A percentile compares a stretch with the other conserved stretches of the same genome.
Conservation (phyloP, 768 basidiomycete genomes). For the Pulveroboletus sp. region DNA sequence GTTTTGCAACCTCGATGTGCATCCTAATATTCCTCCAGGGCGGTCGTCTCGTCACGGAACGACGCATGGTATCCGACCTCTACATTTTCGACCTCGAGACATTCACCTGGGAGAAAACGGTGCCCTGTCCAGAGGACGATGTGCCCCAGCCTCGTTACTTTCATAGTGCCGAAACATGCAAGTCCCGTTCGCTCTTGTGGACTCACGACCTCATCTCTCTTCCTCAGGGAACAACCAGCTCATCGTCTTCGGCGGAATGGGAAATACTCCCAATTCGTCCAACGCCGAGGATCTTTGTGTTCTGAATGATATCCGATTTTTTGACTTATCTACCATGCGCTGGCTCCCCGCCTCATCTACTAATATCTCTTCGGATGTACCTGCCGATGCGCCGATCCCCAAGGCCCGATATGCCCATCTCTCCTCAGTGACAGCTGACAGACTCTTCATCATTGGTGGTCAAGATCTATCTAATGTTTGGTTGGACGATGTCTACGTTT, state of each 20-base stretch:
- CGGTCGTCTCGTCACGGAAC: conserved; percentile 80
- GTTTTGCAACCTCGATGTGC: accelerated
- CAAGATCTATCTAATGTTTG: conserved; percentile 93
- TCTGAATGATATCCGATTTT: conserved; percentile 89
- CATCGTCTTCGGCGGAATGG: conserved; percentile 95
- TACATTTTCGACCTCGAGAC: conserved; percentile 85
- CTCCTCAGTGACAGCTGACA: conserved; percentile 78
- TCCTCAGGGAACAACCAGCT: conserved; percentile 76
- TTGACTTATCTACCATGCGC: conserved; percentile 62
- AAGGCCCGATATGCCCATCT: conserved; percentile 93
- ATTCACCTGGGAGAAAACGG: conserved; percentile 73
- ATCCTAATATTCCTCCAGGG: conserved; percentile 46
- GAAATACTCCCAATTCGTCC: conserved; percentile 65
- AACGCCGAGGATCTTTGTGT: conserved; percentile 83
- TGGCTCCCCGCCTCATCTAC: conserved; percentile 59
- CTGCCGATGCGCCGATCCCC: conserved; percentile 55
- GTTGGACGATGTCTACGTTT: conserved; percentile 90
- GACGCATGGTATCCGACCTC: conserved; percentile 86
- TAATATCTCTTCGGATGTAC: conserved; percentile 30
- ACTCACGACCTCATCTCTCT: conserved; percentile 11
- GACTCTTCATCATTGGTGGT: conserved; percentile 89
- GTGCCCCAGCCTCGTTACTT: conserved; percentile 88
- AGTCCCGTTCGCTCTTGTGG: conserved; percentile 15
- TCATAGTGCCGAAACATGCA: conserved; percentile 86
- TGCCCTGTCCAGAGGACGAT: conserved; percentile 57